These are phyloP conservation scores for Cyberlindnera euphorbiiphila DNA, from an alignment of 805 yeast species.

Conservation along the genomic window DNA sequence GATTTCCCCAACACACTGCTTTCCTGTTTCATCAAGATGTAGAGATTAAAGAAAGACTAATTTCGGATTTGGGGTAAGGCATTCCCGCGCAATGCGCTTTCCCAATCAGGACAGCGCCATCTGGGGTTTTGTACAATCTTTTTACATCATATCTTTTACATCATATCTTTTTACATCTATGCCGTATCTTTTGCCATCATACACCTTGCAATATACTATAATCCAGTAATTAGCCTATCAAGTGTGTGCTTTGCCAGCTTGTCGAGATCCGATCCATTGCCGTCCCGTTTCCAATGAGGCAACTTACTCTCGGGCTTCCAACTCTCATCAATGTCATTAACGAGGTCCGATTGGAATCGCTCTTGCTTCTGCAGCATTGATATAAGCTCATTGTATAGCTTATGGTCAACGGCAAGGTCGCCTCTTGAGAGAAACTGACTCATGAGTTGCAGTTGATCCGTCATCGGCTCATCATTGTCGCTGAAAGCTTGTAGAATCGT, in stretches of 20 bases:
- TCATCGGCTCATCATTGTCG: constrained; percentile 1
- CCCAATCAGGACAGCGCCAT: no score
- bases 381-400: constrained; percentile 4
- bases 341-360: constrained; percentile 1
- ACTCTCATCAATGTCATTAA: constrained; percentile 11
- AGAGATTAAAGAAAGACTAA: no score
- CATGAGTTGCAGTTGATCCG: constrained; percentile 4
- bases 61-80: no score
- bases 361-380: constrained; percentile 7
- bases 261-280: constrained; percentile 2
- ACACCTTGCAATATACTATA: not conserved
- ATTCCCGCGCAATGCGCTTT: no score
- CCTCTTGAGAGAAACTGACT: not conserved
- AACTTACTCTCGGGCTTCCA: constrained; percentile 7
- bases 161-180: not conserved
- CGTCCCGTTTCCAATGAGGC: constrained; percentile 1
- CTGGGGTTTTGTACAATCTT: no score
- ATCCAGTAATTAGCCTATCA: constrained; percentile 2
- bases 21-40: no score
- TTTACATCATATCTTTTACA: not conserved
- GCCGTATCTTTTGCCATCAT: not conserved
- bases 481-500: constrained; percentile 1
- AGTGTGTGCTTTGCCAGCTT: constrained; percentile 4
- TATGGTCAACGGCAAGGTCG: not conserved
- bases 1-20: no score